These are phyloP conservation scores for Fusarium secorum DNA, from an alignment of 2,329 filamentous ascomycete genomes.

Conservation along the genomic window DNA sequence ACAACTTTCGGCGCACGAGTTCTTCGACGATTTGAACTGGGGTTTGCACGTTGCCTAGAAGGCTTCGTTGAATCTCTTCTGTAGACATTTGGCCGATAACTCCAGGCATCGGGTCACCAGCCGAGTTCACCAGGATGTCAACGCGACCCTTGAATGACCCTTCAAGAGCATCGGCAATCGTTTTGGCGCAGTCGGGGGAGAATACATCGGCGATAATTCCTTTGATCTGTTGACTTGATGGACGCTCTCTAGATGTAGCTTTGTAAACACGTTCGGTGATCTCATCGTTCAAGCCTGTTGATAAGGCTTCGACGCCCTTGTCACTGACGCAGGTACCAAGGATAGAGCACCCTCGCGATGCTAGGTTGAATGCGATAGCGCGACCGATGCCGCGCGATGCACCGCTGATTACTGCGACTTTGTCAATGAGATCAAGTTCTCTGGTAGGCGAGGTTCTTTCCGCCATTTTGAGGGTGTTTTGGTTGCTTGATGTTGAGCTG, in stretches of 20 bases:
- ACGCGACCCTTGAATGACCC: slow-evolving; percentile 38
- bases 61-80: slow-evolving; percentile 43
- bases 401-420: slow-evolving; percentile 35
- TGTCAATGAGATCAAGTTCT: slow-evolving; percentile 21
- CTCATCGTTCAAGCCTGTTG: slow-evolving; percentile 30
- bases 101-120: slow-evolving; percentile 43
- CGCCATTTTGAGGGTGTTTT: not conserved
- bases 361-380: slow-evolving; percentile 41
- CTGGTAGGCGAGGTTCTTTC: not conserved
- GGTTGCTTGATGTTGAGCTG: rapidly evolving
- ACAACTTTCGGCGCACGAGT: slow-evolving; percentile 43
- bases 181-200: slow-evolving; percentile 37
- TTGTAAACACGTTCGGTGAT: slow-evolving; percentile 27
- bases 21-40: slow-evolving; percentile 49
- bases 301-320: slow-evolving; percentile 30
- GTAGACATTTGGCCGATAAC: slow-evolving; percentile 40
- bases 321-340: slow-evolving; percentile 45
- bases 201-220: slow-evolving; percentile 46
- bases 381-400: slow-evolving; percentile 40
- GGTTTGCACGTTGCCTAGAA: slow-evolving; percentile 48
- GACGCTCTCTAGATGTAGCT: slow-evolving; percentile 14
- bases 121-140: slow-evolving; percentile 48
- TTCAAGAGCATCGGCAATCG: slow-evolving; percentile 40
- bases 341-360: slow-evolving; percentile 42
- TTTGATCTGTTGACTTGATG: slow-evolving; percentile 30